These are phyloP conservation scores for Hirschioporus abietinus DNA, from an alignment of 768 basidiomycete species.

Conservation along the genomic window DNA sequence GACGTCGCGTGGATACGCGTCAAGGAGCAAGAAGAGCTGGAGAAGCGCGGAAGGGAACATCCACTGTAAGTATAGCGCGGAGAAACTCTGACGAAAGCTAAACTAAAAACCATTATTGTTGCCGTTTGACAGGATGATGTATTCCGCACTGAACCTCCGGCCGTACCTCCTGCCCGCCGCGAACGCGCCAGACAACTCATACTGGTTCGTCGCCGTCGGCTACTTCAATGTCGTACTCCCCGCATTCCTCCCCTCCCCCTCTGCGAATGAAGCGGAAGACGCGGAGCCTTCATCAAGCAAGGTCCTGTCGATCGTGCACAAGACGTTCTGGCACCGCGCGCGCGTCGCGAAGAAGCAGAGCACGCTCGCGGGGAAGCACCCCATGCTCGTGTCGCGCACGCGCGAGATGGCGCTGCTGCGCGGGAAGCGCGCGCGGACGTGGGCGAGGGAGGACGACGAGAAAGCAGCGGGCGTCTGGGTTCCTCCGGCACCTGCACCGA, in stretches of 20 bases:
- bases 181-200: constrained; percentile 49
- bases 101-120: constrained; percentile 2
- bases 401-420: constrained; percentile 63
- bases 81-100: constrained; percentile 48
- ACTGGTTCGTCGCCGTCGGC: constrained; percentile 78
- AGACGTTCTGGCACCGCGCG: constrained; percentile 73
- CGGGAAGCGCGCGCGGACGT: constrained; percentile 51
- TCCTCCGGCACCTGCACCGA: constrained; percentile 23
- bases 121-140: constrained; percentile 56
- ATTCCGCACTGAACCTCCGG: constrained; percentile 78
- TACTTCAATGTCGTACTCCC: constrained; percentile 83
- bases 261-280: constrained; percentile 5
- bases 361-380: constrained; percentile 53
- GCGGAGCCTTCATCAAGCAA: background rate
- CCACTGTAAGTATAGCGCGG: background rate
- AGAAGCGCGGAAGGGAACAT: background rate
- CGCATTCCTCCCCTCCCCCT: constrained; percentile 51
- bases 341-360: constrained; percentile 65
- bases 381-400: constrained; percentile 56
- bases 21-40: background rate
- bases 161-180: constrained; percentile 44
- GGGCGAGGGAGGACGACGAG: constrained; percentile 75
- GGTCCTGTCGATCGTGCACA: constrained; percentile 21
- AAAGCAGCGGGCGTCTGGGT: constrained; percentile 40
- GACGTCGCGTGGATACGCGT: constrained; percentile 69